These are phyloP conservation scores for Stephania yunnanensis DNA, from an alignment of 164 flowering plant genomes.

Conservation along the genomic window DNA sequence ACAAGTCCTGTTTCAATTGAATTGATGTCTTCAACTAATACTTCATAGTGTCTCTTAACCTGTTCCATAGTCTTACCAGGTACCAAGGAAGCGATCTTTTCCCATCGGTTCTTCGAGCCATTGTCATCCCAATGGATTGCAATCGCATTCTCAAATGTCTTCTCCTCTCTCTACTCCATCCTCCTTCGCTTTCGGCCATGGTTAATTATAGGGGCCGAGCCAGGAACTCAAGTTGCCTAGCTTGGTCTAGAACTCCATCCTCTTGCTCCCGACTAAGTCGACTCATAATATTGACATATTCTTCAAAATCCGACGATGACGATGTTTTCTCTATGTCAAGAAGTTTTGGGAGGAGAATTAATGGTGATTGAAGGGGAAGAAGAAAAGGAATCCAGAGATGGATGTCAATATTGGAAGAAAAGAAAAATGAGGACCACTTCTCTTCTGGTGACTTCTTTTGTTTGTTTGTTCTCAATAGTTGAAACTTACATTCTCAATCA, in stretches of 20 bases:
- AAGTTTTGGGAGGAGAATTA: too few species aligned
- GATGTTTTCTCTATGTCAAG: too few species aligned
- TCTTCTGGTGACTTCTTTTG: constrained; percentile 3
- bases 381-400: too few species aligned
- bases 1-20: constrained; percentile 69
- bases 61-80: constrained; percentile 50
- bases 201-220: background rate
- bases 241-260: background rate
- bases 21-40: constrained; percentile 54
- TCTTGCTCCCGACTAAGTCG: background rate
- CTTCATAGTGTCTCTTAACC: constrained; percentile 49
- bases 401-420: too few species aligned
- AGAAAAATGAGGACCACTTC: constrained; percentile 33
- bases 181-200: background rate
- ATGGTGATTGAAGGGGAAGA: constrained; percentile 12
- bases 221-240: background rate
- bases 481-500: background rate
- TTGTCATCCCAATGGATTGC: constrained; percentile 40
- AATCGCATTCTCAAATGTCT: constrained; percentile 70
- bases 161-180: constrained; percentile 82
- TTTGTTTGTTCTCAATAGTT: constrained; percentile 5
- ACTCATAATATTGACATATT: background rate
- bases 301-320: too few species aligned
- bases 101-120: constrained; percentile 37
- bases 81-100: constrained; percentile 50